Evolutionary conservation across 139 green algal genomes (phyloP).

Genomic region (Haematococcus sp.): DNA sequence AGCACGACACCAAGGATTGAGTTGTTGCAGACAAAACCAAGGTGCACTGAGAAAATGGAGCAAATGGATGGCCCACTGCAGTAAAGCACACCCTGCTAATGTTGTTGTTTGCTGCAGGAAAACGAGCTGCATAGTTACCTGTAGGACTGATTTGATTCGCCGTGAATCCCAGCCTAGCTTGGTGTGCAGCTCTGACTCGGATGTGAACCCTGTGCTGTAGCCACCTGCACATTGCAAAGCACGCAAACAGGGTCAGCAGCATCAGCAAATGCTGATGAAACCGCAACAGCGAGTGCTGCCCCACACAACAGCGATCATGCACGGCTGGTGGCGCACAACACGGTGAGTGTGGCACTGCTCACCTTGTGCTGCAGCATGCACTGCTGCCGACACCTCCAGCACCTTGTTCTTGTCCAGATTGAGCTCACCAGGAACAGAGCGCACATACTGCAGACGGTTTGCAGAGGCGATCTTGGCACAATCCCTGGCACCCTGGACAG

Average conservation of each 20-base stretch:
- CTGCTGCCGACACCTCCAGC: constrained; percentile 66
- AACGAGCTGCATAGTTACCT: too few relatives aligned
- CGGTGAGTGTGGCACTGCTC: neutral
- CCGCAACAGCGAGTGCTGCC: neutral
- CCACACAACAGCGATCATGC: neutral
- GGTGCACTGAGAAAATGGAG: too few relatives aligned
- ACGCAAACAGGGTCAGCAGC: neutral
- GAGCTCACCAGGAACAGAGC: constrained; percentile 79
- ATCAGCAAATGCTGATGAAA: neutral
- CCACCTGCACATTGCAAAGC: constrained; percentile 18
- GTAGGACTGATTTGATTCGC: constrained; percentile 13
- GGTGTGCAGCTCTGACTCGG: constrained; percentile 8
- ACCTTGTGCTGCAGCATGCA: neutral
- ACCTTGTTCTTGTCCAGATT: constrained; percentile 78
- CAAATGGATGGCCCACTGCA: too few relatives aligned
- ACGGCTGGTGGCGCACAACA: neutral
- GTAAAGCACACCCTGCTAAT: too few relatives aligned
- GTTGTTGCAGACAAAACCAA: too few relatives aligned
- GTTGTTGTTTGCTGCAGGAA: too few relatives aligned
- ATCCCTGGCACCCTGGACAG: too few relatives aligned
- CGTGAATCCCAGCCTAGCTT: constrained; percentile 21
- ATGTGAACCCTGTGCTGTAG: constrained; percentile 25
- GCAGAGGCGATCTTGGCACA: too few relatives aligned
- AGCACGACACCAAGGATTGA: too few relatives aligned
- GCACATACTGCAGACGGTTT: constrained; percentile 46